A percentile compares a stretch with the other conserved stretches of the same genome.
Conservation (phyloP, 2,329 filamentous ascomycete species). For the Trichophyton rubrum region DNA sequence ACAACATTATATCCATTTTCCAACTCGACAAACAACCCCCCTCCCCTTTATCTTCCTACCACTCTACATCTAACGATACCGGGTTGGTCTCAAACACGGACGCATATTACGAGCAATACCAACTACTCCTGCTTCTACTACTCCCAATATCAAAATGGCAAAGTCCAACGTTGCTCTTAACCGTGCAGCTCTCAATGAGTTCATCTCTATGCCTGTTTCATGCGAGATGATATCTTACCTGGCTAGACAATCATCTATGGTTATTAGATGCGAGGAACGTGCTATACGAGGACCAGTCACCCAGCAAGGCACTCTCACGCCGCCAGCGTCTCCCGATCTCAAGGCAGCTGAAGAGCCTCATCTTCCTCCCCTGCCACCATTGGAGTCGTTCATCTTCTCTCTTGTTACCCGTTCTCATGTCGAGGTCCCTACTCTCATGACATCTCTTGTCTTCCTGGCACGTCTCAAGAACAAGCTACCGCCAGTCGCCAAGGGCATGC, state of each 20-base stretch:
- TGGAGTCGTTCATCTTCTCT: conserved; percentile 85
- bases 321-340: conserved; percentile 47
- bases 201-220: conserved; percentile 36
- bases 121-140: too few relatives aligned
- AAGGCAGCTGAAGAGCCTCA: conserved; percentile 28
- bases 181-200: conserved; percentile 36
- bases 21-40: not conserved
- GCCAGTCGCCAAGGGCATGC: conserved; percentile 88
- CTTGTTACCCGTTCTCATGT: conserved; percentile 89
- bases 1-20: not conserved
- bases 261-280: conserved; percentile 39
- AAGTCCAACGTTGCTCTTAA: conserved; percentile 20
- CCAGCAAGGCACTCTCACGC: conserved; percentile 34
- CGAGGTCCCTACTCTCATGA: conserved; percentile 95
- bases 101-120: too few relatives aligned
- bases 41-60: not conserved
- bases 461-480: conserved; percentile 75
- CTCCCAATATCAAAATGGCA: conserved; percentile 7
- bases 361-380: conserved; percentile 52
- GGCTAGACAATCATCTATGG: conserved; percentile 34
- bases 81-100: not conserved
- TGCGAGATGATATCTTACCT: conserved; percentile 38
- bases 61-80: not conserved
- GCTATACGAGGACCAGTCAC: conserved; percentile 31
- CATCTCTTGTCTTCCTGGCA: conserved; percentile 82